Evolutionary conservation across 2,329 filamentous ascomycete genomes (phyloP), one percentile per base, ranked within the genome.

Genomic region (Aureobasidium namibiae): DNA sequence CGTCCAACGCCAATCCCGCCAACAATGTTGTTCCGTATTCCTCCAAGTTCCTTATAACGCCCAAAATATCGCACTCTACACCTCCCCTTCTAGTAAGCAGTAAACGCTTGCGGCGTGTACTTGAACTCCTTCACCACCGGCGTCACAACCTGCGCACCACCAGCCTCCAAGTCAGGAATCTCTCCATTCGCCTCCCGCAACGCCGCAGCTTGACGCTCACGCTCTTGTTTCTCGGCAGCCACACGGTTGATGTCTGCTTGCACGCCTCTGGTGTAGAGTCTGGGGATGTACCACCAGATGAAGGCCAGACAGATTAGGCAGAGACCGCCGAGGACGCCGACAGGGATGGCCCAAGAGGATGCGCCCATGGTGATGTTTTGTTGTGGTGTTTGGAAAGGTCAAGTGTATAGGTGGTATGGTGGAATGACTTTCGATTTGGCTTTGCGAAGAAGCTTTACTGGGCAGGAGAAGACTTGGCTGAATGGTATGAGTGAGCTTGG

Each of bases 221-320:
- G 33, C 31, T 48, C 33, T 42, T 42, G 16, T 34, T 53, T 53
- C 13, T 63, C 60, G 44, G 60, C 61, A 21, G 63, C 61, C 10
- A 66, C 52, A 2, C 60, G 54, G 13, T 60, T 53, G 23, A 61
- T 61, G 26, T 69, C 67, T 13, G 52, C 52, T 13, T 62, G 52
- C 10, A 67, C 58, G 18, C 67, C 67, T 18, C 61, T 63, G 2
- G 62, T 61, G 57, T 62, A 68, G 10, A 62, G 48, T 31, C 64
- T 63, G 7, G 67, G 67, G 44, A 69, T 68, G 65, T 63, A 68
- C 63, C 64, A 67, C 64, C 65, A 68, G 57, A 68, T 56, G 54
- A 67, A 66, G 42, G 63, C 29, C 42, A 68, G 63, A 41, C 61
- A 62, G 14, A 60, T 33, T 29, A 63, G 61, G 33, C 63, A 63